Evolutionary conservation across 164 flowering plant genomes (phyloP), one percentile per base, ranked within the genome.

Genomic region (Chloranthus sessilifolius): DNA sequence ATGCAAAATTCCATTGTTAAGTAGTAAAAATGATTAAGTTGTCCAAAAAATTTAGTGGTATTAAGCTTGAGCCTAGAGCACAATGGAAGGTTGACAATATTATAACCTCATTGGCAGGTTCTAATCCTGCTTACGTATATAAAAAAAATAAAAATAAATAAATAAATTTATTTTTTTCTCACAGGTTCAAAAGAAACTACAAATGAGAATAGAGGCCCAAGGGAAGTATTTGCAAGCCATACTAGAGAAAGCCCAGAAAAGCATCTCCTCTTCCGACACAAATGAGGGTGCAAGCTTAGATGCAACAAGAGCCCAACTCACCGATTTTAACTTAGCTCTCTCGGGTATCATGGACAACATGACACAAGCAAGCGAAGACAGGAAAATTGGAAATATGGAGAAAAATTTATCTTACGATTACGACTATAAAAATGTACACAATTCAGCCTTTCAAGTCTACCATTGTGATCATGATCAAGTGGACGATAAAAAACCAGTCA

Each of bases 181-280:
- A 45, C 45, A 87, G 96, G 96, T 89, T 25, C 92, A 89, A 44
- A 74, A 66, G 58, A 83, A 69, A 57, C 33, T 89, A 52, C 89
- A 89, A 41, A 83, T 82, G 89, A 81, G 97, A 71, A 89, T 83
- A 35, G 97, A 85, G 45, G 81, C 88, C 0, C 97, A 89, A 66
- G 97, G 95, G 52, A 89, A 85, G 71, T 89, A 83, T 64, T 67
- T 89, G 67, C 85, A 83, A 42, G 62, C 84, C 1, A 76, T 89
- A 55, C 33, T 89, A 44, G 88, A 83, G 57, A 89, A 80, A 66
- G 95, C 97, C 24, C 83, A 77, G 43, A 70, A 60, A 50, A 83
- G 73, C 56, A 71, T 80, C 26, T 62, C 90, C 1, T n/a, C n/a
- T n/a, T 29, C 64, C 2, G 65, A 70, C 23, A 53, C 47, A 55